These are phyloP conservation scores for Escovopsis sp. DNA, from an alignment of 2,329 filamentous ascomycete genomes.

Conservation along the genomic window DNA sequence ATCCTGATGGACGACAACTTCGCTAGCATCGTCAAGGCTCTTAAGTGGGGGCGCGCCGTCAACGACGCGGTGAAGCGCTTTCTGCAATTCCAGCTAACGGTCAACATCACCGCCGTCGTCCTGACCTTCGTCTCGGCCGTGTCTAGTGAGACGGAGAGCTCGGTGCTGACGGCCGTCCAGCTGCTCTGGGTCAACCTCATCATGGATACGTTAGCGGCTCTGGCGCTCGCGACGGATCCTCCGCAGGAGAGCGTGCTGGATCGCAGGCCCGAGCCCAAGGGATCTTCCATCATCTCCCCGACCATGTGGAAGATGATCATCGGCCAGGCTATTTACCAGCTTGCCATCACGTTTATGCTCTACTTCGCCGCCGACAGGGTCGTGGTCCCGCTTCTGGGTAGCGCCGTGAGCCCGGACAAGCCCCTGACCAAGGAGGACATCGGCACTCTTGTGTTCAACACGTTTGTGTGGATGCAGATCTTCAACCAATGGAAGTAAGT, in stretches of 20 bases:
- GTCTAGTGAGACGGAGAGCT: constrained; percentile 48
- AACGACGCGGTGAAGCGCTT: constrained; percentile 68
- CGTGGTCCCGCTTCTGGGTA: constrained; percentile 26
- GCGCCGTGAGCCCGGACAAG: constrained; percentile 21
- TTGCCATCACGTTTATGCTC: constrained; percentile 63
- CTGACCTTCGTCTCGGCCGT: constrained; percentile 82
- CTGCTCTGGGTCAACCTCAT: constrained; percentile 94
- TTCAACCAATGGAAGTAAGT: constrained; percentile 93
- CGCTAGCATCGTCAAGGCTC: constrained; percentile 68
- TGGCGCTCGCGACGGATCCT: constrained; percentile 82
- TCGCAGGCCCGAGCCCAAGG: constrained; percentile 50
- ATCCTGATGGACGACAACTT: constrained; percentile 85
- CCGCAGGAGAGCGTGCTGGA: constrained; percentile 67
- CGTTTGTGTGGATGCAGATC: constrained; percentile 98
- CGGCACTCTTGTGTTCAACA: constrained; percentile 84
- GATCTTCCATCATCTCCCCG: constrained; percentile 54
- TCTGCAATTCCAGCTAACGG: constrained; percentile 63
- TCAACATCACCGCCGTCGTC: constrained; percentile 82
- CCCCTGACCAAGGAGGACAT: constrained; percentile 31
- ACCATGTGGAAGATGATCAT: constrained; percentile 99
- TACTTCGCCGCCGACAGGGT: constrained; percentile 52
- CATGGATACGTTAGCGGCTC: constrained; percentile 88
- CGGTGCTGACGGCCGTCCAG: constrained; percentile 78
- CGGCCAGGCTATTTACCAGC: constrained; percentile 79
- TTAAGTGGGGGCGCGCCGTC: constrained; percentile 66